Conservation (phyloP, 768 basidiomycete genomes). For the Stropharia rugosoannulata region DNA sequence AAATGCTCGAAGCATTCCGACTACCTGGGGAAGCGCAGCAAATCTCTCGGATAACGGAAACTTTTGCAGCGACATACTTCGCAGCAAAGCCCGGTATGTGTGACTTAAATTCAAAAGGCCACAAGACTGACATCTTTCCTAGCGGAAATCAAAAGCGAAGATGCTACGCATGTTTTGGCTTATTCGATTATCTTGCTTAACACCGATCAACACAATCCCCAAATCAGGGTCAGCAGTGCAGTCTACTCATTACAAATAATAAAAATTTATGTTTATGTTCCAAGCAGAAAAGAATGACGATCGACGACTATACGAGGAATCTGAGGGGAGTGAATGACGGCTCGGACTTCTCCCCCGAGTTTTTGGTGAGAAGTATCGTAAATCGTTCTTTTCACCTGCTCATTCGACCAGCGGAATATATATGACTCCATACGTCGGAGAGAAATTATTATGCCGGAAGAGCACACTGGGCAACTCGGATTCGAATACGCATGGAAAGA, state of each 20-base stretch:
- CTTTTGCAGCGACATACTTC: slow-evolving; percentile 90
- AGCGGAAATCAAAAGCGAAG: slow-evolving; percentile 88
- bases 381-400: background rate
- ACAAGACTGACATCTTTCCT: background rate
- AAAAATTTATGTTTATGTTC: background rate
- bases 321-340: slow-evolving; percentile 90
- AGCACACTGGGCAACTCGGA: slow-evolving; percentile 93
- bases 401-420: slow-evolving; percentile 65
- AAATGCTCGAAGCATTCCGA: slow-evolving; percentile 89
- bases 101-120: background rate
- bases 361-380: slow-evolving; percentile 51
- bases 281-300: slow-evolving; percentile 90
- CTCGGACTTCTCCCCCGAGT: slow-evolving; percentile 80
- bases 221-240: slow-evolving; percentile 67
- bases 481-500: slow-evolving; percentile 99
- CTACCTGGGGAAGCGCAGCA: slow-evolving; percentile 96
- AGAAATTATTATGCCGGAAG: slow-evolving; percentile 97
- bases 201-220: slow-evolving; percentile 95
- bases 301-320: slow-evolving; percentile 93
- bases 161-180: slow-evolving; percentile 91
- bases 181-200: slow-evolving; percentile 99
- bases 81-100: slow-evolving; percentile 73
- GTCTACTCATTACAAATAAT: slow-evolving; percentile 1
- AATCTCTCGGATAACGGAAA: slow-evolving; percentile 91
- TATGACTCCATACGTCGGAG: slow-evolving; percentile 93